Conservation (phyloP, 208 protist genomes). For the Novymonas esmeraldas region DNA sequence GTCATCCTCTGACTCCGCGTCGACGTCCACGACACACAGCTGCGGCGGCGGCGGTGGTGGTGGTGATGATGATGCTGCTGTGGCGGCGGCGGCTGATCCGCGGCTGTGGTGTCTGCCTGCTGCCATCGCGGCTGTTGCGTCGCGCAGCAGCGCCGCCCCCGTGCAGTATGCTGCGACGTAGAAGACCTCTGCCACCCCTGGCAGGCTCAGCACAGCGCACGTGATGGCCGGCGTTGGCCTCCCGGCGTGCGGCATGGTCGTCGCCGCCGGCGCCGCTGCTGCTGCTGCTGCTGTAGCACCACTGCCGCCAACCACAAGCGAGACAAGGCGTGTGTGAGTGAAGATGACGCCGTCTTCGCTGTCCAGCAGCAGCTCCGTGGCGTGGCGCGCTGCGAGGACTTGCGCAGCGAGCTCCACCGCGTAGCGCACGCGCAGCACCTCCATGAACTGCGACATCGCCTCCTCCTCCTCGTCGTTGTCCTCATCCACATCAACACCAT, state of each 20-base stretch:
- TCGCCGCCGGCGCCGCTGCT: neutral
- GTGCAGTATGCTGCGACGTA: constrained; percentile 68
- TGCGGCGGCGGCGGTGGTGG: too few species aligned
- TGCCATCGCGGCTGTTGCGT: constrained; percentile 8
- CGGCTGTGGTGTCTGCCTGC: neutral
- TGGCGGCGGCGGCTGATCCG: neutral
- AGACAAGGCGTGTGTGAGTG: constrained; percentile 24
- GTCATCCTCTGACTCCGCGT: constrained; percentile 12
- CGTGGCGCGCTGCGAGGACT: constrained; percentile 46
- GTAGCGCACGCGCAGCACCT: constrained; percentile 59
- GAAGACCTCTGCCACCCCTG: constrained; percentile 58
- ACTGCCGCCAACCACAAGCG: constrained; percentile 6
- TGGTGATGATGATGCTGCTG: too few species aligned
- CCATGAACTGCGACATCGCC: constrained; percentile 40
- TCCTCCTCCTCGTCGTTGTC: constrained; percentile 32
- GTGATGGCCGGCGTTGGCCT: constrained; percentile 18
- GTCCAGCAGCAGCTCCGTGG: constrained; percentile 47
- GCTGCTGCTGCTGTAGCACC: neutral
- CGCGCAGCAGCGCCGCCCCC: constrained; percentile 54
- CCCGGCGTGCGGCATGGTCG: neutral
- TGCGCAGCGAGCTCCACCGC: constrained; percentile 63
- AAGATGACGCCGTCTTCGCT: constrained; percentile 63
- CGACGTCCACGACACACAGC: constrained; percentile 20
- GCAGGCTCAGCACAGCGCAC: constrained; percentile 50
- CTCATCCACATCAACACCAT: neutral